Evolutionary conservation across 2,329 filamentous ascomycete genomes (phyloP), one percentile per base, ranked within the genome.

Genomic region (Sporothrix phasma): DNA sequence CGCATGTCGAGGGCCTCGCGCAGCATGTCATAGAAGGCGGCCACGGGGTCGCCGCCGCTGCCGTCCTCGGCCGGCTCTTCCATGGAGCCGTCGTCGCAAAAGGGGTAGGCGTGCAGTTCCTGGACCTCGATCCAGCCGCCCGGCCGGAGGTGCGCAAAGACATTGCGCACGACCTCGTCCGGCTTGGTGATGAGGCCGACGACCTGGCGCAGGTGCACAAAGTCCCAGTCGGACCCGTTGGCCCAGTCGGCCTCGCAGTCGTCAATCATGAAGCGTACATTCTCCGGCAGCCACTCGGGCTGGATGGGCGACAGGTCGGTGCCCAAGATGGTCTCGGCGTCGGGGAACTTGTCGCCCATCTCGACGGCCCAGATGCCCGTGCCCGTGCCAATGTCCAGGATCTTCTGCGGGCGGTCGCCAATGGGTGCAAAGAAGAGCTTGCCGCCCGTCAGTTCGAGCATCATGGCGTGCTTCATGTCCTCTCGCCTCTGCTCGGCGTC

Each of bases 251-350:
- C 77, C 67, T 86, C 83, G 60, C 80, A 79, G 70, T 88, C 84
- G 69, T 88, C 85, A 10, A 88, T 78, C 65, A 85, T 76, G 73
- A 87, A 87, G 7, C 76, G 77, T n/a, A 84, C 77, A 69, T 87
- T 87, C 11, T 81, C 78, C 17, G 84, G 85, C 5, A 86, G 77
- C 72, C 75, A 77, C 41, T 72, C 73, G 1, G 77, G 76, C 67
- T 81, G 78, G 22, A 80, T 80, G 2, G 79, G 77, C 3, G 77
- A 78, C 19, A 80, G 67, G 61, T 80, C 77, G 29, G 74, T 76
- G 51, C 77, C 77, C 17, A 76, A 64, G 2, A 79, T 74, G 8
- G n/a, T 56, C 51, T 73, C 73, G 5, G 77, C 73, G 43, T 71
- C 71, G n/a, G 76, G 76, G 62, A 75, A 78, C 24, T 71, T 67